phyloP scores from a whole-genome alignment of 2,329 filamentous ascomycete genomes.

The Amphichorda felina region DNA sequence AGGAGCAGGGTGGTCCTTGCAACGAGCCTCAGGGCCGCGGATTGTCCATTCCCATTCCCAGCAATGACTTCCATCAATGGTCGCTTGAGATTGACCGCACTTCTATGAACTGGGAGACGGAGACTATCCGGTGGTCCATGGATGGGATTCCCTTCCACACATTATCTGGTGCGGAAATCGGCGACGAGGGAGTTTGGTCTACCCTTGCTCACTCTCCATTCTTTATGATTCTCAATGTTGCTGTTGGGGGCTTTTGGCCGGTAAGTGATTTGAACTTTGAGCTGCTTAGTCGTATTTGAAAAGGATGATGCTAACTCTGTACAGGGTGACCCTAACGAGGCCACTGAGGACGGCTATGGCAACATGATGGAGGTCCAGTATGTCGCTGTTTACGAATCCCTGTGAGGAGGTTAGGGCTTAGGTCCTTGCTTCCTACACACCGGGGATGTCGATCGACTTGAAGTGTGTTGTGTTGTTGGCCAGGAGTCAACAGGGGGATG shows the following conservation, averaged over 20 bases:
- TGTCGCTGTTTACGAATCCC: slow-evolving; percentile 23
- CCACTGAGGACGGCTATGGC: slow-evolving; percentile 21
- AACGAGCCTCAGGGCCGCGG: slow-evolving; percentile 32
- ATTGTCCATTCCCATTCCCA: slow-evolving; percentile 22
- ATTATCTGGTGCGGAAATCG: slow-evolving; percentile 27
- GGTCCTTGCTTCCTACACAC: too few relatives aligned
- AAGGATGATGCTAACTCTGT: background rate
- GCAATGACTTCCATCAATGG: slow-evolving; percentile 37
- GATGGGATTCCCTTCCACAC: slow-evolving; percentile 31
- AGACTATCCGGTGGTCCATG: slow-evolving; percentile 36
- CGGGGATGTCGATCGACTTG: too few relatives aligned
- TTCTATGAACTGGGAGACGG: slow-evolving; percentile 26
- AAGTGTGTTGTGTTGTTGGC: too few relatives aligned
- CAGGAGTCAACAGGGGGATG: too few relatives aligned
- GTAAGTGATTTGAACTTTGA: slow-evolving; percentile 19
- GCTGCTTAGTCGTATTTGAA: background rate
- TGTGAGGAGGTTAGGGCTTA: background rate
- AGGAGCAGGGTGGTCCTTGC: slow-evolving; percentile 29
- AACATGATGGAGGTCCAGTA: slow-evolving; percentile 29
- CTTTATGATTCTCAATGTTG: slow-evolving; percentile 35
- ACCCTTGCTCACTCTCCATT: slow-evolving; percentile 27
- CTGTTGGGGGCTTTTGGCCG: slow-evolving; percentile 31
- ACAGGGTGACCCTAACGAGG: slow-evolving; percentile 19
- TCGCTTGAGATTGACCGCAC: slow-evolving; percentile 33
- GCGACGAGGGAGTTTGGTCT: slow-evolving; percentile 28